Evolutionary conservation across 306 rosid genomes (phyloP).

Genomic region (Chamaecrista fasciculata): DNA sequence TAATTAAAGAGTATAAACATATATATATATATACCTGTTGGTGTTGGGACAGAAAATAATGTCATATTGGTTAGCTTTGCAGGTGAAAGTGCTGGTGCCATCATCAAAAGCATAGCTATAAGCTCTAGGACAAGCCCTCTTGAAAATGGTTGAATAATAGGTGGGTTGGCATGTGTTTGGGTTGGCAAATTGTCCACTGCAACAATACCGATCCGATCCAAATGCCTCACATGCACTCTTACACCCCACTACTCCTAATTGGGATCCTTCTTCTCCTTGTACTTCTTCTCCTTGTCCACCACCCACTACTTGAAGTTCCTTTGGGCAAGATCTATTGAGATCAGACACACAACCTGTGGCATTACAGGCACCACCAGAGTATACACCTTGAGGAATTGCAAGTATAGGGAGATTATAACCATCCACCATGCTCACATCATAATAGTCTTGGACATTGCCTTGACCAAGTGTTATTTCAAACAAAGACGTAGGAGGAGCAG

Average conservation of each 20-base stretch:
- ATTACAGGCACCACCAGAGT: constrained; percentile 64
- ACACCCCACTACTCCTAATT: constrained; percentile 66
- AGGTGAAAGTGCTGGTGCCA: constrained; percentile 84
- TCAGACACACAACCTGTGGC: constrained; percentile 78
- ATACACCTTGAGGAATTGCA: constrained; percentile 56
- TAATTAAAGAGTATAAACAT: no score
- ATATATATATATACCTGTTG: constrained; percentile 35
- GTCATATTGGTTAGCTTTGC: constrained; percentile 78
- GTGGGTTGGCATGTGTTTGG: constrained; percentile 81
- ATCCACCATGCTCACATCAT: constrained; percentile 84
- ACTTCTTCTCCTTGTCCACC: constrained; percentile 43
- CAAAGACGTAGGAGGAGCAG: constrained; percentile 76
- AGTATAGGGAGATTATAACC: constrained; percentile 82
- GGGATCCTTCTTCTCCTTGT: constrained; percentile 29
- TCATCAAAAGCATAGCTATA: constrained; percentile 93
- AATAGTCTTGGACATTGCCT: constrained; percentile 60
- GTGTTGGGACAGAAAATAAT: constrained; percentile 67
- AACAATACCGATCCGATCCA: constrained; percentile 74
- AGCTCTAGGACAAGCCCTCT: constrained; percentile 87
- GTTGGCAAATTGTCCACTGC: constrained; percentile 81
- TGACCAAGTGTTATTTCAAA: constrained; percentile 83
- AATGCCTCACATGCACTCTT: constrained; percentile 92
- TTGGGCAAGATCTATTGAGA: constrained; percentile 81
- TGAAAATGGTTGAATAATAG: constrained; percentile 72
- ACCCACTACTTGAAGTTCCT: constrained; percentile 84